Evolutionary conservation across 805 yeast species (phyloP).

Genomic region (Candida broadrunensis): DNA sequence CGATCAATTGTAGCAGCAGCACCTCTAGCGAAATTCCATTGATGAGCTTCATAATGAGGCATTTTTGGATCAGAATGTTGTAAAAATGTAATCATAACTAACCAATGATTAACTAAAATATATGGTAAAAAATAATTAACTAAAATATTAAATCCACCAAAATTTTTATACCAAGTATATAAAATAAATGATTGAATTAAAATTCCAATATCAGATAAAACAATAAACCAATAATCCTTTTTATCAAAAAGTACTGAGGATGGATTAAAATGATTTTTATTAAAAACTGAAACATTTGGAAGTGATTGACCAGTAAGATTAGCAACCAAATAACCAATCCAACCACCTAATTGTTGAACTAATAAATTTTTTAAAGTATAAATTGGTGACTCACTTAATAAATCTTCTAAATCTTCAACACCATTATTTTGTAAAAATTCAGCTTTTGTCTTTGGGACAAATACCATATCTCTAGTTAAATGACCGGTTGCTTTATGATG

Average conservation of each 20-base stretch:
- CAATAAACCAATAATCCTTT: conserved; percentile 53
- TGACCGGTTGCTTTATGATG: conserved; percentile 67
- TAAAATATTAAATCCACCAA: conserved; percentile 48
- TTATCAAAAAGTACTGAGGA: conserved; percentile 52
- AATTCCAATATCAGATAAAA: conserved; percentile 57
- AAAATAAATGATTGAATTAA: conserved; percentile 40
- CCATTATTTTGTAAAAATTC: conserved; percentile 33
- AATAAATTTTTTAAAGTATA: conserved; percentile 39
- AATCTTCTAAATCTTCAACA: conserved; percentile 38
- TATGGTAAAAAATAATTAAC: conserved; percentile 60
- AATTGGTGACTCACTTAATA: conserved; percentile 56
- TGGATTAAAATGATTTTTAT: conserved; percentile 54
- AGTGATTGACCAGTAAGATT: conserved; percentile 55
- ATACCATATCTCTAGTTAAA: conserved; percentile 57
- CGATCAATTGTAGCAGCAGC: conserved; percentile 67
- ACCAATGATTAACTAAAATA: conserved; percentile 62
- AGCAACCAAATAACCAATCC: conserved; percentile 46
- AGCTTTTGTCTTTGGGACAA: conserved; percentile 53
- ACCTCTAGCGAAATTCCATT: conserved; percentile 66
- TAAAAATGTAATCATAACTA: conserved; percentile 59
- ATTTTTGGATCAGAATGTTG: conserved; percentile 60
- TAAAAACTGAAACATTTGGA: conserved; percentile 39
- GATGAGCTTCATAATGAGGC: conserved; percentile 55
- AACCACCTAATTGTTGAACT: conserved; percentile 58
- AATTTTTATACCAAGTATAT: conserved; percentile 49